A percentile compares a stretch with the other conserved stretches of the same genome.
These are phyloP conservation scores for Cercospora sesami DNA, from an alignment of 2,329 filamentous ascomycete species.

Conservation along the genomic window DNA sequence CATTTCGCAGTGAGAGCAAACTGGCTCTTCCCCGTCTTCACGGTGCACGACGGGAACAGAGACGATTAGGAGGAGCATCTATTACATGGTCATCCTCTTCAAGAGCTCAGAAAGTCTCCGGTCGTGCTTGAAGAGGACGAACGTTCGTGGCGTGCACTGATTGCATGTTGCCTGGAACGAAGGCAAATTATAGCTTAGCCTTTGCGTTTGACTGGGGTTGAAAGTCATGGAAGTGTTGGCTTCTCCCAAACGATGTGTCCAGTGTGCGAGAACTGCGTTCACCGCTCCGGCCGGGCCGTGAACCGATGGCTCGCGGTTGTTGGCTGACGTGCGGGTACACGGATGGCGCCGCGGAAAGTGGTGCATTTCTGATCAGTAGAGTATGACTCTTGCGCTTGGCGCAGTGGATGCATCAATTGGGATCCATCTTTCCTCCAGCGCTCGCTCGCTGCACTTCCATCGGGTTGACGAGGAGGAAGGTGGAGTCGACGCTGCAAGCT, in stretches of 20 bases:
- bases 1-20: not conserved
- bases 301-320: not conserved
- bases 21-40: not conserved
- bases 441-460: too few species aligned
- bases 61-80: not conserved
- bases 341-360: not conserved
- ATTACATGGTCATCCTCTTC: not conserved
- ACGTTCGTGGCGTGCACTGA: not conserved
- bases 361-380: not conserved
- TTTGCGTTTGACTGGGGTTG: not conserved
- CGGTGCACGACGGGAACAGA: not conserved
- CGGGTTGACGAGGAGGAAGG: too few species aligned
- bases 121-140: not conserved
- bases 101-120: not conserved
- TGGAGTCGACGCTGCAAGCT: too few species aligned
- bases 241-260: not conserved
- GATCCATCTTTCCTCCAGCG: too few species aligned
- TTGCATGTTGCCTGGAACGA: not conserved
- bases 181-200: not conserved
- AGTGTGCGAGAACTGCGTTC: too few species aligned
- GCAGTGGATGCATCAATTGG: not conserved
- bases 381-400: not conserved
- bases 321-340: not conserved
- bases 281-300: too few species aligned
- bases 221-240: not conserved